phyloP scores from a whole-genome alignment of 164 flowering plant genomes.

The Chloranthus sessilifolius region DNA sequence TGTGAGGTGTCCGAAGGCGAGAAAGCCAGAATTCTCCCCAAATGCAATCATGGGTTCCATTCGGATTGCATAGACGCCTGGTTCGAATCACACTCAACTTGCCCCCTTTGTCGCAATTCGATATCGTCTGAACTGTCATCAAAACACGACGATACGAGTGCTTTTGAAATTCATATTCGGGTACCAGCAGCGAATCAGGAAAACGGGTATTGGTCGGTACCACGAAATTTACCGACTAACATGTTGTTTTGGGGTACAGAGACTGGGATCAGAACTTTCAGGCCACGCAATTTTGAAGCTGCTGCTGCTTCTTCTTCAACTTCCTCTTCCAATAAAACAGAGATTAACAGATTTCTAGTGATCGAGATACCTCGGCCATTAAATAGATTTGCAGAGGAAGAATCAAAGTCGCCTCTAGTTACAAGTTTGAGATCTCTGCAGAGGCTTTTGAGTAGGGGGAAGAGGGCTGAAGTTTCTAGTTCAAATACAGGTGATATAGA shows the following conservation, averaged over 20 bases:
- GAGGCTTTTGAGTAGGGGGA: slow-evolving; percentile 19
- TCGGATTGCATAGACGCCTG: slow-evolving; percentile 66
- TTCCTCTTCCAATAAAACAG: no score
- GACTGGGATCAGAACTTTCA: slow-evolving; percentile 6
- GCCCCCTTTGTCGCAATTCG: slow-evolving; percentile 48
- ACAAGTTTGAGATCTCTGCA: slow-evolving; percentile 11
- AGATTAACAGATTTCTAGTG: slow-evolving; percentile 1
- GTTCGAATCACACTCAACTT: slow-evolving; percentile 63
- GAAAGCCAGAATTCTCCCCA: slow-evolving; percentile 43
- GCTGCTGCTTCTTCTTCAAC: slow-evolving; percentile 2
- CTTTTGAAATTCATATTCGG: no score
- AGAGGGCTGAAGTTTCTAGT: slow-evolving; percentile 8
- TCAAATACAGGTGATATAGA: slow-evolving; percentile 10
- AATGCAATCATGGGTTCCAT: slow-evolving; percentile 62
- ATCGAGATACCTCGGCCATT: slow-evolving; percentile 9
- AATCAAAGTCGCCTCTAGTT: slow-evolving; percentile 1
- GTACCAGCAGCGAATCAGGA: background rate
- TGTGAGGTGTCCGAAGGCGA: slow-evolving; percentile 48
- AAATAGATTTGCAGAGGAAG: slow-evolving; percentile 25
- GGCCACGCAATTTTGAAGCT: background rate
- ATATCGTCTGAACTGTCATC: no score
- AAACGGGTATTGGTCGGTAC: slow-evolving; percentile 5
- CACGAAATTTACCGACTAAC: slow-evolving; percentile 9
- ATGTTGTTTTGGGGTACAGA: slow-evolving; percentile 14
- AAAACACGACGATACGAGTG: no score